Conservation (phyloP, 495 filamentous ascomycete species). For the Pseudevernia furfuracea region DNA sequence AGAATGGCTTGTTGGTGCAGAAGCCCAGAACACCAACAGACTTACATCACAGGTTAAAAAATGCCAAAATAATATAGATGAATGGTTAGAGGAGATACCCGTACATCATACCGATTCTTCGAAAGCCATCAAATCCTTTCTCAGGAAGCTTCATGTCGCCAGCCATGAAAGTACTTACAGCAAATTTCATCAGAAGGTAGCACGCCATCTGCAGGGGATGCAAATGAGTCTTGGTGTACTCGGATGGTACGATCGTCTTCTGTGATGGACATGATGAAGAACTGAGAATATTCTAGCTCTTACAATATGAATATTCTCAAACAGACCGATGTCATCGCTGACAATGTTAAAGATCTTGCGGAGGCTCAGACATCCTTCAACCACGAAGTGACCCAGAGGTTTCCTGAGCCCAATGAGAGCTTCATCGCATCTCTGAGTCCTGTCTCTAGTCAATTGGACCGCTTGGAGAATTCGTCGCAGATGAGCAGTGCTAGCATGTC, state of each 20-base stretch:
- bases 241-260: no score
- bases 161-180: no score
- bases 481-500: background rate
- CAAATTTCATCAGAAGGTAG: no score
- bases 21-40: background rate
- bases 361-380: constrained; percentile 3
- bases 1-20: background rate
- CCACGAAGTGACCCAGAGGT: constrained; percentile 8
- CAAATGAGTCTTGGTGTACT: no score
- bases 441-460: background rate
- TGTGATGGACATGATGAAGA: no score
- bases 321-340: constrained; percentile 27
- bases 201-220: no score
- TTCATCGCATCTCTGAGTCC: no score
- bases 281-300: no score
- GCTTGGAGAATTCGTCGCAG: background rate
- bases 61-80: background rate
- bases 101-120: background rate
- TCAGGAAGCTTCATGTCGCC: background rate
- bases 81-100: background rate
- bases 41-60: background rate
- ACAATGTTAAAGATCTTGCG: constrained; percentile 57
- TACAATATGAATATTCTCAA: background rate
- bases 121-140: background rate
- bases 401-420: background rate